phyloP scores from a whole-genome alignment of 2,329 filamentous ascomycete species.

The Aureobasidium leucospermi region DNA sequence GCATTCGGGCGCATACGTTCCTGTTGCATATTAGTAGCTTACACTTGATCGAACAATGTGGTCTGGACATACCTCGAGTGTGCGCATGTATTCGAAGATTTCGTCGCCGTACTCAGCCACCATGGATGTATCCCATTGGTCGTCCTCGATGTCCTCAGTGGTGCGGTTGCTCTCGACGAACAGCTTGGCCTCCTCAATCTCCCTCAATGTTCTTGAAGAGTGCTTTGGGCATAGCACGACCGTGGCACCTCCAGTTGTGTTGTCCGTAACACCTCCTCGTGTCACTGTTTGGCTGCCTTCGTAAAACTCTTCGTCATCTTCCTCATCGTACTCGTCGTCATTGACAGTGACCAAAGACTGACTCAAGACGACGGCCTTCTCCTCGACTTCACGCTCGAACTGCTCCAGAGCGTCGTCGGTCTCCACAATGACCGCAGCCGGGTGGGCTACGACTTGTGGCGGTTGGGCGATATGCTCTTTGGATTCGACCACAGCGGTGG shows the following conservation, averaged over 20 bases:
- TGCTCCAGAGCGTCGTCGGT: not conserved
- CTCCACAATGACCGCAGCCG: conserved; percentile 1
- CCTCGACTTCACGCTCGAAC: not conserved
- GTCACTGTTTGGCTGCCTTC: conserved; percentile 68
- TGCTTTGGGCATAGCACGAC: conserved; percentile 65
- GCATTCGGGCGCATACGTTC: conserved; percentile 78
- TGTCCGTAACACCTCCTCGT: conserved; percentile 52
- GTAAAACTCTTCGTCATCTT: conserved; percentile 68
- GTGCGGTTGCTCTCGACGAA: conserved; percentile 61
- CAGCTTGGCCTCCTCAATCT: conserved; percentile 61
- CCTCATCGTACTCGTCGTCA: conserved; percentile 58
- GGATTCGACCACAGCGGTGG: not conserved
- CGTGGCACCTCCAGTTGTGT: conserved; percentile 58
- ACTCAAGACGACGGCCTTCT: conserved; percentile 1
- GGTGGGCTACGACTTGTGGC: not conserved
- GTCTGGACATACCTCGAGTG: conserved; percentile 63
- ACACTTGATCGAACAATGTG: not conserved
- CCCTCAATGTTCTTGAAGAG: conserved; percentile 60
- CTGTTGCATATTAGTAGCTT: conserved; percentile 31
- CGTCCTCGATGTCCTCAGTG: conserved; percentile 74
- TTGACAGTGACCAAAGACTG: conserved; percentile 6
- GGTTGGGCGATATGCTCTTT: not conserved
- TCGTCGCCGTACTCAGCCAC: conserved; percentile 94
- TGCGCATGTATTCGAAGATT: conserved; percentile 86
- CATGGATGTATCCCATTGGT: conserved; percentile 92